Percentiles rank a stretch among this genome's conserved stretches.
Evolutionary conservation across 495 filamentous ascomycete species (phyloP).

Genomic region (Parathielavia hyrcaniae): DNA sequence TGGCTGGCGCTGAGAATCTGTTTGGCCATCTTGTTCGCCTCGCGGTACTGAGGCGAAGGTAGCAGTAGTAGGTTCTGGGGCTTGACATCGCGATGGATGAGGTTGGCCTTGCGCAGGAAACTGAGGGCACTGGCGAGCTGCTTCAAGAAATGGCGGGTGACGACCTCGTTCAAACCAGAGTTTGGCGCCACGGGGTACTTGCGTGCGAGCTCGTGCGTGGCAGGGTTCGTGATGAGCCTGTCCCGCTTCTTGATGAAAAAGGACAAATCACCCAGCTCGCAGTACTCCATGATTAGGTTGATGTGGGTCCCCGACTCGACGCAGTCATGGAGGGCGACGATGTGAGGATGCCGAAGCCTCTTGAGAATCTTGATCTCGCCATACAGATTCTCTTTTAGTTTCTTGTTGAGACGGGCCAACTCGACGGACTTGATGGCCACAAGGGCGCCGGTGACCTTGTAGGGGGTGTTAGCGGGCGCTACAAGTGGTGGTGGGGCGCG

Average conservation of each 20-base stretch:
- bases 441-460: slow-evolving; percentile 60
- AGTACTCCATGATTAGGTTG: slow-evolving; percentile 98
- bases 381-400: slow-evolving; percentile 91
- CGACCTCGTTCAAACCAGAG: slow-evolving; percentile 85
- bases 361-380: slow-evolving; percentile 92
- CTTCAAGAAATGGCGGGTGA: slow-evolving; percentile 91
- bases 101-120: slow-evolving; percentile 75
- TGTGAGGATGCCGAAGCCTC: slow-evolving; percentile 87
- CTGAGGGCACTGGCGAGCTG: slow-evolving; percentile 88
- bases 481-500: too few relatives aligned
- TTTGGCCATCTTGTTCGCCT: slow-evolving; percentile 36
- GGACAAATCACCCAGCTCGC: slow-evolving; percentile 86
- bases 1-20: slow-evolving; percentile 58
- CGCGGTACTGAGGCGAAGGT: slow-evolving; percentile 63
- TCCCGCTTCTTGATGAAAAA: slow-evolving; percentile 92
- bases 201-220: slow-evolving; percentile 74
- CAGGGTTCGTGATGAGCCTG: slow-evolving; percentile 64
- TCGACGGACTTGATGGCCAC: slow-evolving; percentile 97
- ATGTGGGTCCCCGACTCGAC: slow-evolving; percentile 79
- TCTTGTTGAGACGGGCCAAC: slow-evolving; percentile 80
- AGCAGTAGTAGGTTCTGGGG: slow-evolving; percentile 91
- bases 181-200: slow-evolving; percentile 80
- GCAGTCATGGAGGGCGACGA: slow-evolving; percentile 91
- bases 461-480: slow-evolving; percentile 45
- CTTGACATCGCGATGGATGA: slow-evolving; percentile 95